Base-by-base conservation (phyloP, 2,329 filamentous ascomycete species). In the Keithomyces neogunnii region DNA sequence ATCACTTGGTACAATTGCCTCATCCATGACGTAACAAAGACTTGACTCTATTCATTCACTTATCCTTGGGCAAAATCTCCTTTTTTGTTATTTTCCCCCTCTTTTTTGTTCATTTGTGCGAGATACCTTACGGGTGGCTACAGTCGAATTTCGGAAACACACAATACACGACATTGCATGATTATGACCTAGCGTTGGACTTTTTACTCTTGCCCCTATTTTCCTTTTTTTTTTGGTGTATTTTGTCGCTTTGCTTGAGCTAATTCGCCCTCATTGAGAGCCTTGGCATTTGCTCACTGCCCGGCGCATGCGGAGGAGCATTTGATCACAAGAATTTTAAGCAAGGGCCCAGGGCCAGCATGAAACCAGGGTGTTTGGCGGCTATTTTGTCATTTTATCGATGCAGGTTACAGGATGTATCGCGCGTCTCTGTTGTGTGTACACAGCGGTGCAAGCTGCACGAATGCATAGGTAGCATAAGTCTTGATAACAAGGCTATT, bases 121-220 rank as follows among this genome's bases (percentile, higher is more conserved):
- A 59, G 60, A 66, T 66, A 66, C 65, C 64, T 60, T 40, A 51
- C 19, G 53, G 56, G 56, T 55, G 56, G 57, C 48, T 53, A 50
- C 36, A 53, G 48, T 61, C 38, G 48, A 54, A 45, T 56, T 61
- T 57, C 52, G 43, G 55, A 53, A 43, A 48, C 52, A 51, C 32
- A 51, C 49, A 51, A 55, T 51, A 52, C 60, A 54, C 33, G 50
- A 52, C 32, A 5, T 3, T 43, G 57, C 53, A 60, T 58, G 60
- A 62, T 62, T 52, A 64, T 59, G 58, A 59, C 55, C 48, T 43
- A 53, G 62, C 60, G 60, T 58, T 57, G 55, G 52, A 50, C 59
- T 50, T 45, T 58, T 54, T 52, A 28, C 39, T 48, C 39, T 47
- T 29, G 45, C 33, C 28, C 30, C 31, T 48, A 31, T 47, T 19